Percentiles rank a stretch among this genome's conserved stretches.
phyloP scores from a whole-genome alignment of 2,329 filamentous ascomycete genomes.

The Ophiostoma piceae region DNA sequence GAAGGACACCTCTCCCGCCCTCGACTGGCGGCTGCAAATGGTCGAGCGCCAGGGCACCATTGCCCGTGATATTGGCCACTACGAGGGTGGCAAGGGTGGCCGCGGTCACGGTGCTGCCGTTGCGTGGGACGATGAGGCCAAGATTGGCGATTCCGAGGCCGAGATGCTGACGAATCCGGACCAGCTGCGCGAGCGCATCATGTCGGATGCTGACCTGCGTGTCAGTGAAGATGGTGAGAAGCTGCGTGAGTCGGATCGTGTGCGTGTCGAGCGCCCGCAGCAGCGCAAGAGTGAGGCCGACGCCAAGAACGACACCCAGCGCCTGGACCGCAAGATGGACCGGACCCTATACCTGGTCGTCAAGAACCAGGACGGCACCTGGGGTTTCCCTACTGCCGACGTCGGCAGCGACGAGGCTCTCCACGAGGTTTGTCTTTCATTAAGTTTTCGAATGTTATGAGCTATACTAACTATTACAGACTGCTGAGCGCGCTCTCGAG shows the following conservation, averaged over 20 bases:
- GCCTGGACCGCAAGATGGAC: constrained; percentile 63
- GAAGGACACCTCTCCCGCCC: constrained; percentile 72
- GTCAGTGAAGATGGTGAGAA: constrained; percentile 57
- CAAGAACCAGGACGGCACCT: constrained; percentile 62
- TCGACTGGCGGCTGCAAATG: constrained; percentile 87
- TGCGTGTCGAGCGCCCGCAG: constrained; percentile 65
- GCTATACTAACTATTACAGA: constrained; percentile 45
- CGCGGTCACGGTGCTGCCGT: constrained; percentile 40
- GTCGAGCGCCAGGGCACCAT: constrained; percentile 66
- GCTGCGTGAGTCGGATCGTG: constrained; percentile 53
- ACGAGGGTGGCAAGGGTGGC: constrained; percentile 48
- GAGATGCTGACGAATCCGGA: constrained; percentile 44
- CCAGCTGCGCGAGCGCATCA: constrained; percentile 60
- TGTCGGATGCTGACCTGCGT: constrained; percentile 67
- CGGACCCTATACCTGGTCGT: constrained; percentile 85
- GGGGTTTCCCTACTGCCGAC: constrained; percentile 75
- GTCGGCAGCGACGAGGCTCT: constrained; percentile 69
- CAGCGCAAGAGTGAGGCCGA: constrained; percentile 71
- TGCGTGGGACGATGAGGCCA: constrained; percentile 88
- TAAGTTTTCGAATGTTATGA: neutral
- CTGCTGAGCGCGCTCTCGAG: constrained; percentile 71
- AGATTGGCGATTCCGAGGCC: constrained; percentile 65
- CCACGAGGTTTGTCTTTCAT: constrained; percentile 61
- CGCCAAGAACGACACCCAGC: constrained; percentile 63
- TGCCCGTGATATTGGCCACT: constrained; percentile 78